Percentiles rank a stretch among this genome's conserved stretches.
phyloP scores from a whole-genome alignment of 768 basidiomycete species.

The Hemileccinum impolitum region DNA sequence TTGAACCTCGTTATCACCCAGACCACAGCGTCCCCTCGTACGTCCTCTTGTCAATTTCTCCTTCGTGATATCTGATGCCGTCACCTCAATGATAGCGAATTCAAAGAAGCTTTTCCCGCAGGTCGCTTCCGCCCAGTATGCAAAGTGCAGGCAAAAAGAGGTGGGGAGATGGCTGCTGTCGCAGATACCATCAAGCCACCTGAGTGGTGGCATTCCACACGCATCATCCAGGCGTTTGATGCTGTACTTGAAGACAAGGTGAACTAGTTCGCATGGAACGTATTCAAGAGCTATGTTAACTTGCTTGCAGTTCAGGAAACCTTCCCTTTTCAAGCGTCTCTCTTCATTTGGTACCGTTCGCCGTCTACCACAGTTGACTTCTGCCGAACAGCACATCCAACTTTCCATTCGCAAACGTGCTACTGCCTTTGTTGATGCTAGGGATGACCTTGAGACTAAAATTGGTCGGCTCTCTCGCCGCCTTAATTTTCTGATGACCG shows the following conservation, averaged over 20 bases:
- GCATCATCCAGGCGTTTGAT: slow-evolving; percentile 89
- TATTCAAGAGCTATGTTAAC: slow-evolving; percentile 2
- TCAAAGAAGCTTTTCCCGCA: slow-evolving; percentile 93
- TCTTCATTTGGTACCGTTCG: slow-evolving; percentile 70
- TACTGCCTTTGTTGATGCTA: slow-evolving; percentile 90
- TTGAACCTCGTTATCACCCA: slow-evolving; percentile 86
- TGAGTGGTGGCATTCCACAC: slow-evolving; percentile 92
- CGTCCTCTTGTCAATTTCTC: slow-evolving; percentile 4
- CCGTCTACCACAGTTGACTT: slow-evolving; percentile 67
- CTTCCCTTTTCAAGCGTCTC: slow-evolving; percentile 82
- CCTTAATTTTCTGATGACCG: slow-evolving; percentile 90
- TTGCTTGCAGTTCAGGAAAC: slow-evolving; percentile 72
- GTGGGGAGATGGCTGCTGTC: slow-evolving; percentile 73
- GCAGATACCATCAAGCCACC: slow-evolving; percentile 90
- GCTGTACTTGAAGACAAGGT: slow-evolving; percentile 83
- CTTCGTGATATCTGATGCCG: neutral
- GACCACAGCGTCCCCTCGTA: slow-evolving; percentile 79
- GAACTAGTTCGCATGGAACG: slow-evolving; percentile 2
- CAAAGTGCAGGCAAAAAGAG: slow-evolving; percentile 83
- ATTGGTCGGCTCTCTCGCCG: slow-evolving; percentile 82
- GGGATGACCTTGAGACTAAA: slow-evolving; percentile 92
- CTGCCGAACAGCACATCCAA: slow-evolving; percentile 83
- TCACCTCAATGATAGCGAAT: slow-evolving; percentile 55
- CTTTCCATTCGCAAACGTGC: slow-evolving; percentile 89
- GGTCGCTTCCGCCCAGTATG: slow-evolving; percentile 89